Evolutionary conservation across 2,329 filamentous ascomycete genomes (phyloP), one percentile per base, ranked within the genome.

Genomic region (Penicillium sp.): DNA sequence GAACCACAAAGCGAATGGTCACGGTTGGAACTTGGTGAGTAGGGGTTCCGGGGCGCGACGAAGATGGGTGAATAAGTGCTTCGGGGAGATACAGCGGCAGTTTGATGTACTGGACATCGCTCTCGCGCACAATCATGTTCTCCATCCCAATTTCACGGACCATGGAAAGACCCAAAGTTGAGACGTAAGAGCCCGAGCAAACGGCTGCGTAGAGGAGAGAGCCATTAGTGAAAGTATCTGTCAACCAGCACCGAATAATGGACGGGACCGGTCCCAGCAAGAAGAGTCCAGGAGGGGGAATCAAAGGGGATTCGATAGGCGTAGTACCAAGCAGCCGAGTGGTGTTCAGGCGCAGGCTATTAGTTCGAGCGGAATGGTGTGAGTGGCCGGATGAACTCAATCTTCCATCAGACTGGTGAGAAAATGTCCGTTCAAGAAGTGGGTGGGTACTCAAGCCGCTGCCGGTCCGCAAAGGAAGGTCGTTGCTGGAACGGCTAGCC

Each of bases 201-300:
- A 97, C 77, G 31, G 89, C 90, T 32, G 90, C 93, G 65, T 97
- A 97, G 5, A 96, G 76, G 15, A 97, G 78, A 9, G 88, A 85
- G 57, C 86, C 84, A 64, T 95, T 91, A 13, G 89, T 91, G 70
- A 95, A 97, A 61, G 88, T 84, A 32, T 84, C 85, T 24, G 87
- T 91, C 59, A 97, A 76, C 90, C 93, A 97, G 73, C 93, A 98
- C 53, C 93, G 85, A 50, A 97, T 87, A 57, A 98, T 95, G 28
- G 89, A 88, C 6, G 93, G 93, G 6, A 95, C 89, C 6, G 90
- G 85, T 12, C 91, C 89, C 15, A 96, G 76, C 45, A 95, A 79
- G 65, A 89, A 88, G 51, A 96, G 77, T 8, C 88, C 88, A 32
- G 89, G 88, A 17, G 90, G 87, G 37, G 91, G 85, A 29, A 84